Percentiles rank a stretch among this genome's conserved stretches.
Conservation (phyloP, 495 filamentous ascomycete genomes). For the Hypoxylon cercidicola region DNA sequence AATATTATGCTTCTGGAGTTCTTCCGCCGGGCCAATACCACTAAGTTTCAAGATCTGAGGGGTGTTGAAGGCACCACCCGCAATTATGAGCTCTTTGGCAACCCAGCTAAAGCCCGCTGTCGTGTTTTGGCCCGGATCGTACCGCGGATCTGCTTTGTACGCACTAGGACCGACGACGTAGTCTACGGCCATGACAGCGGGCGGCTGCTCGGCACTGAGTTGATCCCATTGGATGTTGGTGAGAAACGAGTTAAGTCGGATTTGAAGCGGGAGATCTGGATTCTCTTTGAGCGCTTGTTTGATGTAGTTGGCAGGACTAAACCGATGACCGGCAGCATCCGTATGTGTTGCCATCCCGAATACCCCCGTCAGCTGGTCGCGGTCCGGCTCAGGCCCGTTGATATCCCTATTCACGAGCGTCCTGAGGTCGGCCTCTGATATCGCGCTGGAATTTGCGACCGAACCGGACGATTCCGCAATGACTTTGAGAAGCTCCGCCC, state of each 20-base stretch:
- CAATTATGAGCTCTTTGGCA: slow-evolving; percentile 61
- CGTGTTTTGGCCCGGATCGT: slow-evolving; percentile 34
- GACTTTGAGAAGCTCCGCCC: slow-evolving; percentile 49
- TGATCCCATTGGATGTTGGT: slow-evolving; percentile 52
- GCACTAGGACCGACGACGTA: slow-evolving; percentile 49
- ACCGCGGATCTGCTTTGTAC: slow-evolving; percentile 55
- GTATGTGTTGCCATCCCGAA: slow-evolving; percentile 52
- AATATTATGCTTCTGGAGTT: slow-evolving; percentile 60
- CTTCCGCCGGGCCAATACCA: slow-evolving; percentile 63
- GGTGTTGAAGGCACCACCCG: slow-evolving; percentile 65
- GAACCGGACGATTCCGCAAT: slow-evolving; percentile 47
- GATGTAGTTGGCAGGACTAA: slow-evolving; percentile 51
- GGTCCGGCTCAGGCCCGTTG: slow-evolving; percentile 43
- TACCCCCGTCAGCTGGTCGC: slow-evolving; percentile 44
- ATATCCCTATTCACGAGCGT: slow-evolving; percentile 40
- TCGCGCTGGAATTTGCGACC: slow-evolving; percentile 34
- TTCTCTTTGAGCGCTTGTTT: slow-evolving; percentile 43
- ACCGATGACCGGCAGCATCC: slow-evolving; percentile 46
- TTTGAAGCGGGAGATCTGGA: slow-evolving; percentile 48
- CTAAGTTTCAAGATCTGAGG: slow-evolving; percentile 66
- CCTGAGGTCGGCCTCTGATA: slow-evolving; percentile 34
- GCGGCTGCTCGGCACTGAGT: slow-evolving; percentile 30
- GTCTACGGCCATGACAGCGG: slow-evolving; percentile 52
- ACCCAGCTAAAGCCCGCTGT: slow-evolving; percentile 38
- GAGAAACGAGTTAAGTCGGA: slow-evolving; percentile 50